Percentiles rank a stretch among this genome's conserved stretches.
phyloP scores from a whole-genome alignment of 345 rosid species.

The Angophora floribunda region DNA sequence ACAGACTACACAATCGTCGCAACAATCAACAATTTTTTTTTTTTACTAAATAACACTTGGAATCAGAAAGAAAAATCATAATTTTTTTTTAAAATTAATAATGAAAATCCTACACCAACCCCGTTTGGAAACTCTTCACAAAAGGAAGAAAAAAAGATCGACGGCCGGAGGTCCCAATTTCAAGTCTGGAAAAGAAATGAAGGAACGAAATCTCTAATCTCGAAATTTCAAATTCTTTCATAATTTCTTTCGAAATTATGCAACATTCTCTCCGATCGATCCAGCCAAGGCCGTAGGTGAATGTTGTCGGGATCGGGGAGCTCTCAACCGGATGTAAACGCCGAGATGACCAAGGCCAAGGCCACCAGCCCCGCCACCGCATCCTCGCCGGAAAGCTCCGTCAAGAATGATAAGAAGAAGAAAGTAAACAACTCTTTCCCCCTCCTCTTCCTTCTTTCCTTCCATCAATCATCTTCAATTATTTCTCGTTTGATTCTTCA shows the following conservation, averaged over 20 bases:
- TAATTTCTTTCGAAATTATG: not conserved
- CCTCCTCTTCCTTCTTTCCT: not conserved
- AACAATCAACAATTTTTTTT: not conserved
- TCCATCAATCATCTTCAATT: not conserved
- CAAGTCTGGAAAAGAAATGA: not conserved
- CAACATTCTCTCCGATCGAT: not conserved
- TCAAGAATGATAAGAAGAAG: slow-evolving; percentile 63
- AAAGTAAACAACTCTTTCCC: slow-evolving; percentile 27
- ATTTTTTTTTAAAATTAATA: not conserved
- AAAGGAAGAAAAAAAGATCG: not conserved
- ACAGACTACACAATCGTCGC: not conserved
- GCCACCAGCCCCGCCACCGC: not conserved
- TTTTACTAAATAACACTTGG: not conserved
- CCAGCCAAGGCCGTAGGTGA: slow-evolving; percentile 7
- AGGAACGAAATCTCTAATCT: not conserved
- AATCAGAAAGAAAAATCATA: not conserved
- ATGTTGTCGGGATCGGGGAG: slow-evolving; percentile 1
- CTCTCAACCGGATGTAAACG: slow-evolving; percentile 2
- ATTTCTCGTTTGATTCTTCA: not conserved
- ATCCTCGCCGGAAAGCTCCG: slow-evolving; percentile 15
- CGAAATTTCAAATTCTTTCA: not conserved
- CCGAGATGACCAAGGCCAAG: slow-evolving; percentile 21
- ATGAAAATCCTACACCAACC: not conserved
- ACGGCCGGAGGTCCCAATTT: not conserved
- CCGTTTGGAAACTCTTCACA: not conserved